phyloP scores from a whole-genome alignment of 2,329 filamentous ascomycete genomes.

The Colletotrichum scovillei region DNA sequence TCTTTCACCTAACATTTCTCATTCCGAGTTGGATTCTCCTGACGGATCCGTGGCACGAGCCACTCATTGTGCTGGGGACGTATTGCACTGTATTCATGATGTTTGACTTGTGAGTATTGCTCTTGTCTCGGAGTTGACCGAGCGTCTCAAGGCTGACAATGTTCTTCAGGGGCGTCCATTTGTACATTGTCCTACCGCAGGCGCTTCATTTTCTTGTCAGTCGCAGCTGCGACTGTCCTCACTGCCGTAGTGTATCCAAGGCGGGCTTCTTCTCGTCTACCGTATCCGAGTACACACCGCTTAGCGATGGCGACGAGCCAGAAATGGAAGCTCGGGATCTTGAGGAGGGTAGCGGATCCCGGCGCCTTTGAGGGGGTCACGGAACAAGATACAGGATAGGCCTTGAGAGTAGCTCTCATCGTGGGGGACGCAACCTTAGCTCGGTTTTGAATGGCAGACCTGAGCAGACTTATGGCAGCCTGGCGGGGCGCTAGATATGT shows the following conservation, averaged over 20 bases:
- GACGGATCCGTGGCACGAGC: not conserved
- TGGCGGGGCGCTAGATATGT: too few relatives aligned
- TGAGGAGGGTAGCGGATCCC: not conserved
- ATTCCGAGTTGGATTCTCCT: slow-evolving; percentile 35
- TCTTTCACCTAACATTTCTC: slow-evolving; percentile 32
- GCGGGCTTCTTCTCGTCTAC: slow-evolving; percentile 1
- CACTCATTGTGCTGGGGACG: slow-evolving; percentile 33
- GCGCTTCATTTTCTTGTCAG: slow-evolving; percentile 5
- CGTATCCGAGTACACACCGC: slow-evolving; percentile 26
- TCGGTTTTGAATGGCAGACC: too few relatives aligned
- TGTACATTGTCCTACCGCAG: slow-evolving; percentile 46
- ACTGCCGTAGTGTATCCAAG: slow-evolving; percentile 21
- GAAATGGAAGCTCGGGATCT: not conserved
- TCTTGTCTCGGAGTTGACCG: fast-evolving
- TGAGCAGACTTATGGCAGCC: too few relatives aligned
- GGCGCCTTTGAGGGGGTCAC: not conserved
- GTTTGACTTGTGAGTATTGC: slow-evolving; percentile 32
- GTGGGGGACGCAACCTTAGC: too few relatives aligned
- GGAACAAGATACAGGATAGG: too few relatives aligned
- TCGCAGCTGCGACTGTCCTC: slow-evolving; percentile 20
- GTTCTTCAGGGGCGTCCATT: slow-evolving; percentile 11
- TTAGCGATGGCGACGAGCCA: slow-evolving; percentile 15
- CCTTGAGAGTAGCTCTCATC: too few relatives aligned
- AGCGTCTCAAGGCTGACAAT: not conserved
- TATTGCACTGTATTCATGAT: slow-evolving; percentile 38